These are phyloP conservation scores for Candida arabinofermentans DNA, from an alignment of 805 yeast genomes.

Conservation along the genomic window DNA sequence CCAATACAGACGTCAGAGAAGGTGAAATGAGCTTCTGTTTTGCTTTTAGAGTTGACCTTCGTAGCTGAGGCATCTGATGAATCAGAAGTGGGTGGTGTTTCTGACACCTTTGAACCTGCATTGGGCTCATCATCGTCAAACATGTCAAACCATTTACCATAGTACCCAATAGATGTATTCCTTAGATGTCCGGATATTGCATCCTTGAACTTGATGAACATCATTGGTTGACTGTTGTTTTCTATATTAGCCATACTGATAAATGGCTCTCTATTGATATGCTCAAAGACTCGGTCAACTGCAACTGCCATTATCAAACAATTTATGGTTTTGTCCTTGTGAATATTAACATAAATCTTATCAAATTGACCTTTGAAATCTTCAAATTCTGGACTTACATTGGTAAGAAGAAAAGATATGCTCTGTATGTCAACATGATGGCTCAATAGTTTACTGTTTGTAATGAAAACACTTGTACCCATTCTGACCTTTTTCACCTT, in stretches of 20 bases:
- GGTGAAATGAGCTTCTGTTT: slow-evolving; percentile 24
- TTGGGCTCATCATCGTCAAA: slow-evolving; percentile 28
- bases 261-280: slow-evolving; percentile 25
- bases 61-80: neutral
- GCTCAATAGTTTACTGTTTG: slow-evolving; percentile 11
- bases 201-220: slow-evolving; percentile 36
- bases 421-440: slow-evolving; percentile 13
- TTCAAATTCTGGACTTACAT: slow-evolving; percentile 32
- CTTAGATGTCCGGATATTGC: slow-evolving; percentile 42
- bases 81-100: neutral
- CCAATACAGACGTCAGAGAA: slow-evolving; percentile 57
- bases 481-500: slow-evolving; percentile 17
- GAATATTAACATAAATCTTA: slow-evolving; percentile 14
- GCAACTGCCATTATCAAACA: slow-evolving; percentile 10
- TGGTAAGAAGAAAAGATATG: slow-evolving; percentile 10
- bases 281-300: slow-evolving; percentile 5
- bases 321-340: slow-evolving; percentile 13
- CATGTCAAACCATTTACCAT: slow-evolving; percentile 52
- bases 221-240: slow-evolving; percentile 34
- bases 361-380: slow-evolving; percentile 19
- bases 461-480: slow-evolving; percentile 24
- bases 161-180: slow-evolving; percentile 50
- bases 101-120: too few relatives aligned
- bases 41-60: neutral
- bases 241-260: slow-evolving; percentile 31